Conservation (phyloP, 129 eudicot species). For the Tagetes erecta region DNA sequence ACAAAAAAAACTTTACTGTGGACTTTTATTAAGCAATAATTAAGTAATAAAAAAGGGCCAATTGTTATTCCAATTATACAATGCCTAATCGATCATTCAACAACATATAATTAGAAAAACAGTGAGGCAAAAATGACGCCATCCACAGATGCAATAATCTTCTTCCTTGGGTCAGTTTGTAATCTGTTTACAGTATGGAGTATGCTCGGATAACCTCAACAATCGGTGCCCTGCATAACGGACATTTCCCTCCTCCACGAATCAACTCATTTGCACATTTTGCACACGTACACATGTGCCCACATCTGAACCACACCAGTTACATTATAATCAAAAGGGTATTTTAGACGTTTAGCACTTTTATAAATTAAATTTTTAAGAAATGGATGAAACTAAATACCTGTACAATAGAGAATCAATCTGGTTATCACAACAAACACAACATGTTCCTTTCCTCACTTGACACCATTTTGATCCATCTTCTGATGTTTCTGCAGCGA, state of each 20-base stretch:
- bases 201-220: constrained; percentile 96
- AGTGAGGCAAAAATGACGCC: constrained; percentile 38
- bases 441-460: constrained; percentile 92
- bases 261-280: constrained; percentile 95
- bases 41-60: constrained; percentile 36
- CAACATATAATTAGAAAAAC: constrained; percentile 54
- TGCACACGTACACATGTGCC: constrained; percentile 98
- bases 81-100: constrained; percentile 37
- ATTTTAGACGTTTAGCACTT: not conserved
- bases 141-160: constrained; percentile 40
- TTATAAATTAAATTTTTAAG: not conserved
- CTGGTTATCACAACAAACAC: constrained; percentile 96
- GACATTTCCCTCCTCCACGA: constrained; percentile 97
- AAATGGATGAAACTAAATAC: constrained; percentile 34
- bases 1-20: constrained; percentile 24
- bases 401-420: constrained; percentile 97
- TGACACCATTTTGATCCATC: constrained; percentile 93
- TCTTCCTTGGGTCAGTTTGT: constrained; percentile 33
- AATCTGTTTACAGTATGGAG: constrained; percentile 82
- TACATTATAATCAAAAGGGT: not conserved
- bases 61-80: constrained; percentile 54
- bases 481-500: constrained; percentile 82
- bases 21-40: constrained; percentile 48
- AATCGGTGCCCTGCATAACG: constrained; percentile 96
- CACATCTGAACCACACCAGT: constrained; percentile 56